Base-by-base conservation (phyloP, 371 early-diverging fungal genomes). In the Synchytrium microbalum region DNA sequence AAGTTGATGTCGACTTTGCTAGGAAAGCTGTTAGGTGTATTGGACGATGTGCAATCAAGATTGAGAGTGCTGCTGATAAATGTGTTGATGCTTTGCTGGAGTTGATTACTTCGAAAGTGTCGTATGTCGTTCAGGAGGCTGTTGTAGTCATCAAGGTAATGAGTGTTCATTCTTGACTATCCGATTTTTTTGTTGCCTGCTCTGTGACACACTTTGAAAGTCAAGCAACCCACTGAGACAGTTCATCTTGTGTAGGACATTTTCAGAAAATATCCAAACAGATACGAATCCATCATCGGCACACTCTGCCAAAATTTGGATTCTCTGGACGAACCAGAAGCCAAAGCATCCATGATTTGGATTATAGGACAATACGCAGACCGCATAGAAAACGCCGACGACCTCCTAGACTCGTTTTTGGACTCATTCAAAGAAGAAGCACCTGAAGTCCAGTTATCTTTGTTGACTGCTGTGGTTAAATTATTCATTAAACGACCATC, bases 1-100 rank as follows among this genome's bases (percentile, higher is more conserved):
- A 96, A 73, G 90, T 94, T 0, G 97, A 95, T 72, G 89, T 95
- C 5, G 94, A 92, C 72, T 93, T 95, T 84, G 94, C 93, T n/a
- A 78, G 93, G 66, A 92, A 89, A 70, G 84, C 94, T 1, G 91
- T 96, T 26, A 79, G 90, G n/a, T 86, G 88, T 2, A 94, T 96
- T 70, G 95, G 95, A 26, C 84, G 93, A 59, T 85, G 91, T 58
- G 97, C 96, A 1, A 86, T 96, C 68, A 92, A 94, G 76, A 86
- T 94, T 64, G 88, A 88, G 67, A 72, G 72, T 54, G 84, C 90
- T 0, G 86, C 96, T 19, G 92, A 93, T 65, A 70, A 84, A 51
- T 94, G 96, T 68, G 86, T 96, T 59, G 78, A 85, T n/a, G 85
- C 86, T 8, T 78, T 96, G 38, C 73, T 94, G 56, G 91, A 91